phyloP scores from a whole-genome alignment of 1,284 basidiomycete species.

The Heterobasidion irregulare region DNA sequence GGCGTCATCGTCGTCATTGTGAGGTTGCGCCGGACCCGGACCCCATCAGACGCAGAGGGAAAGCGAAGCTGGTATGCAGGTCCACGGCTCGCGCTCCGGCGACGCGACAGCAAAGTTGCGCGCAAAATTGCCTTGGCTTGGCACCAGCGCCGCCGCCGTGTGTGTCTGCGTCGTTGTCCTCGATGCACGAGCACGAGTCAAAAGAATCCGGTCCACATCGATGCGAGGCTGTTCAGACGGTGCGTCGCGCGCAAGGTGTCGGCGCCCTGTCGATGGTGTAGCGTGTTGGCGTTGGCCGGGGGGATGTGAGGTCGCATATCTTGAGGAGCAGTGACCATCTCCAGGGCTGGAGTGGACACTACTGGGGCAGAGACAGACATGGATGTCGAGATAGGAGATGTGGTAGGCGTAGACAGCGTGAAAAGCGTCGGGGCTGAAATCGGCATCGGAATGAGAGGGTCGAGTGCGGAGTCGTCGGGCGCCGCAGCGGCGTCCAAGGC shows the following conservation, averaged over 20 bases:
- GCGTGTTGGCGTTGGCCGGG: slow-evolving; percentile 31
- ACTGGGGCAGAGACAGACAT: slow-evolving; percentile 1
- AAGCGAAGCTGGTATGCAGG: slow-evolving; percentile 1
- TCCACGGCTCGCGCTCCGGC: slow-evolving; percentile 25
- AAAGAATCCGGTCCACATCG: slow-evolving; percentile 22
- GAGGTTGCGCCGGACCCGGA: background rate
- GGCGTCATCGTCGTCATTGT: slow-evolving; percentile 6
- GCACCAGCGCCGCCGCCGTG: slow-evolving; percentile 31
- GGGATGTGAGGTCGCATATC: slow-evolving; percentile 59
- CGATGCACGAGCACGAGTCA: slow-evolving; percentile 16
- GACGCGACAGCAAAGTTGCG: slow-evolving; percentile 34
- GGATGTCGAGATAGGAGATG: background rate
- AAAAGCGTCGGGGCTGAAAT: too few relatives aligned
- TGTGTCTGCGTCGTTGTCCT: slow-evolving; percentile 19
- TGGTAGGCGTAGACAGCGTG: background rate
- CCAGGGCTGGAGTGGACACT: slow-evolving; percentile 1
- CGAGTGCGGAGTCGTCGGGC: background rate
- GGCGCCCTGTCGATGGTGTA: slow-evolving; percentile 44
- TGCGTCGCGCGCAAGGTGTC: slow-evolving; percentile 45
- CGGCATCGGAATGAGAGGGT: too few relatives aligned
- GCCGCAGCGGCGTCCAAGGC: background rate
- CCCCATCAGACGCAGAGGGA: too few relatives aligned
- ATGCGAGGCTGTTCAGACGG: slow-evolving; percentile 15
- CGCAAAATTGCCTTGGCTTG: slow-evolving; percentile 36
- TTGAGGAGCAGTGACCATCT: slow-evolving; percentile 28